A percentile compares a stretch with the other conserved stretches of the same genome.
phyloP scores from a whole-genome alignment of 169 alveolate genomes.

The Besnoitia besnoiti region DNA sequence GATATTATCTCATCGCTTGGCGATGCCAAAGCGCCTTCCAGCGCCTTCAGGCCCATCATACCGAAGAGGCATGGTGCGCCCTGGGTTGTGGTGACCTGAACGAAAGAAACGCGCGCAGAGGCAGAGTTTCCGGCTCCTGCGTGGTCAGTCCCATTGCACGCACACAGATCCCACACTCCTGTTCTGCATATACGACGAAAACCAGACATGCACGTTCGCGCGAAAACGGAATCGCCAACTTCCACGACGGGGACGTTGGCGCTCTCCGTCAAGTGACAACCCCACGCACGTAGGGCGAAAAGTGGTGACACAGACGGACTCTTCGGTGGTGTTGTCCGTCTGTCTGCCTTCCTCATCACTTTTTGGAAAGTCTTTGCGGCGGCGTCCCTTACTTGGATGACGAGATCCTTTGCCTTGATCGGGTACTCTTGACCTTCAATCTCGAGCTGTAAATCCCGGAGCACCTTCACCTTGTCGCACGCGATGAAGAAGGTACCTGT shows the following conservation, averaged over 20 bases:
- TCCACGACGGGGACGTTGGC: too few species aligned
- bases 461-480: conserved; percentile 60
- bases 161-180: too few species aligned
- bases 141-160: too few species aligned
- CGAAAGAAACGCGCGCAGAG: not conserved
- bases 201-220: too few species aligned
- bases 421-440: conserved; percentile 74
- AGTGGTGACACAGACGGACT: too few species aligned
- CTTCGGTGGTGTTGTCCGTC: too few species aligned
- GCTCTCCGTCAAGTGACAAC: too few species aligned
- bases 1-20: not conserved
- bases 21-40: not conserved
- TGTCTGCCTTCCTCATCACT: too few species aligned
- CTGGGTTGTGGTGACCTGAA: not conserved
- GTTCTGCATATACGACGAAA: too few species aligned
- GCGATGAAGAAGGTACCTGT: conserved; percentile 62
- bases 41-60: conserved; percentile 56
- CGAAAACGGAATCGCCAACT: too few species aligned
- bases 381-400: conserved; percentile 35
- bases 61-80: conserved; percentile 72
- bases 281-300: too few species aligned
- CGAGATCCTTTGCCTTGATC: conserved; percentile 67
- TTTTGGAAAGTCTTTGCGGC: not conserved
- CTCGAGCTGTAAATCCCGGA: conserved; percentile 60
- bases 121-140: too few species aligned